A percentile compares a stretch with the other conserved stretches of the same genome.
These are phyloP conservation scores for Ziziphus jujuba DNA, from an alignment of 306 rosid species.

Conservation along the genomic window DNA sequence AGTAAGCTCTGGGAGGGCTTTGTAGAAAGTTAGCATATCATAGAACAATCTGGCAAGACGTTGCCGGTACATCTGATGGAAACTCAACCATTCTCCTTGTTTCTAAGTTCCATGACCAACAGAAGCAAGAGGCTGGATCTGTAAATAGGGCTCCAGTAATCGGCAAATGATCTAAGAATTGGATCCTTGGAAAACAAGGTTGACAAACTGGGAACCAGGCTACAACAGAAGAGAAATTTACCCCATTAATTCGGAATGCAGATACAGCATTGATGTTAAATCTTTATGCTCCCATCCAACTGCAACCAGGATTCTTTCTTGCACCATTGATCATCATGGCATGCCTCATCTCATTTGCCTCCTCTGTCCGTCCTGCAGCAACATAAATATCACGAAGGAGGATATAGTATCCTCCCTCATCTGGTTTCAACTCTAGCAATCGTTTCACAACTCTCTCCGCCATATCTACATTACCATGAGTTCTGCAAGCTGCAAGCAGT, in stretches of 20 bases:
- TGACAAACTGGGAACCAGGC: background rate
- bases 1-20: too few relatives aligned
- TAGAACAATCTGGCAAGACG: background rate
- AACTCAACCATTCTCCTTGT: background rate
- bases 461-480: slow-evolving; percentile 47
- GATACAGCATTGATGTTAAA: background rate
- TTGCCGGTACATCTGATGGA: background rate
- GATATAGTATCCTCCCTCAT: slow-evolving; percentile 59
- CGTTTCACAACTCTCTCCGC: slow-evolving; percentile 48
- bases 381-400: slow-evolving; percentile 55
- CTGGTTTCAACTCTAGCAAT: slow-evolving; percentile 53
- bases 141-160: too few relatives aligned
- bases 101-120: background rate
- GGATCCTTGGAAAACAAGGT: background rate
- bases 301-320: slow-evolving; percentile 48
- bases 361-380: slow-evolving; percentile 45
- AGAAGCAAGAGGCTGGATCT: background rate
- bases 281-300: slow-evolving; percentile 45
- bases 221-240: background rate
- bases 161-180: too few relatives aligned
- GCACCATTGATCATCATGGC: slow-evolving; percentile 42
- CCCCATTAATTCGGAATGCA: background rate
- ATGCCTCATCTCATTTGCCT: slow-evolving; percentile 52
- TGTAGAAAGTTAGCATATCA: background rate
- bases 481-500: slow-evolving; percentile 58